phyloP scores from a whole-genome alignment of 2,329 filamentous ascomycete genomes.

The Stemphylium lycopersici region DNA sequence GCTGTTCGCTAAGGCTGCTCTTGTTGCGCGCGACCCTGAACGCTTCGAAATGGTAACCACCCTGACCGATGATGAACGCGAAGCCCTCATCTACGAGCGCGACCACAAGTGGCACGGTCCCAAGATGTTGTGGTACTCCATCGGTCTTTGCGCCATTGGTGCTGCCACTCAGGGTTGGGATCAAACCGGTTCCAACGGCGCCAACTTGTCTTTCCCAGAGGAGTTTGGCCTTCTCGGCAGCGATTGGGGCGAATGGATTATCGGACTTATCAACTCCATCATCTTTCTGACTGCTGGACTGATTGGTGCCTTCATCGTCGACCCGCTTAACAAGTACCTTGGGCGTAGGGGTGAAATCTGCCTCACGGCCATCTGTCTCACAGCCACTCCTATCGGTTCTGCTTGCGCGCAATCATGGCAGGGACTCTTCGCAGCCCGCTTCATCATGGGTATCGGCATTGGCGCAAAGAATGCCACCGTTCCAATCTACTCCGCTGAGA shows the following conservation, averaged over 20 bases:
- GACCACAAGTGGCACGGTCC: slow-evolving; percentile 69
- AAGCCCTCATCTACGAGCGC: slow-evolving; percentile 65
- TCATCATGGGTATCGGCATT: slow-evolving; percentile 46
- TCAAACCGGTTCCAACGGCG: slow-evolving; percentile 62
- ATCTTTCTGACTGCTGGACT: slow-evolving; percentile 50
- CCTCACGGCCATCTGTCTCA: slow-evolving; percentile 44
- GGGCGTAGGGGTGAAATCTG: slow-evolving; percentile 49
- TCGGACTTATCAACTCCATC: slow-evolving; percentile 44
- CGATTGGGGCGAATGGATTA: slow-evolving; percentile 39
- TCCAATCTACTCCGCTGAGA: slow-evolving; percentile 45
- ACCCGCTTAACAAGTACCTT: slow-evolving; percentile 48
- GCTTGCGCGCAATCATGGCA: slow-evolving; percentile 47
- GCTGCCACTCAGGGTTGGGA: slow-evolving; percentile 73
- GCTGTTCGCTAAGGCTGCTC: slow-evolving; percentile 70
- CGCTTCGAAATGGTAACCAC: slow-evolving; percentile 67
- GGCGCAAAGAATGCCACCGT: slow-evolving; percentile 44
- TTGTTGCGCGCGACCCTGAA: slow-evolving; percentile 73
- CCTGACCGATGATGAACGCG: slow-evolving; percentile 65
- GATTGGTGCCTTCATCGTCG: slow-evolving; percentile 34
- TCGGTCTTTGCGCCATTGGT: slow-evolving; percentile 70
- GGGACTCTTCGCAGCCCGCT: slow-evolving; percentile 44
- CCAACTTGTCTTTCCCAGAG: slow-evolving; percentile 66
- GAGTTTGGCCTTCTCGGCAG: slow-evolving; percentile 57
- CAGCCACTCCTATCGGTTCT: slow-evolving; percentile 47
- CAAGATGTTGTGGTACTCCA: slow-evolving; percentile 67